These are phyloP conservation scores for Metschnikowia noctiluminum DNA, from an alignment of 805 yeast species.

Conservation along the genomic window DNA sequence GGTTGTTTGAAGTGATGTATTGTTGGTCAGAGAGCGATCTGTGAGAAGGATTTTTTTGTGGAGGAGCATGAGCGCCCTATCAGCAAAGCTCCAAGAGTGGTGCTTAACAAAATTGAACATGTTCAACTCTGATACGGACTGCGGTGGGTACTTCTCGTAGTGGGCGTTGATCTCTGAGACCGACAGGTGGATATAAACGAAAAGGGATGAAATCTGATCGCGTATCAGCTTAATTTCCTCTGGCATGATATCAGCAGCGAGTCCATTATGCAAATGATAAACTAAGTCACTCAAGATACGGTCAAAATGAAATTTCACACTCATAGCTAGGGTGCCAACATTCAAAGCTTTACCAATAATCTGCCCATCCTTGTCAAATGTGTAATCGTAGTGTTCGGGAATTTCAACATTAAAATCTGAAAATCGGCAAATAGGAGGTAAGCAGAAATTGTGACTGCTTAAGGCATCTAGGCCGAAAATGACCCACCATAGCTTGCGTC, in stretches of 20 bases:
- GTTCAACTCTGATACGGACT: constrained; percentile 39
- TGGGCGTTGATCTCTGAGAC: constrained; percentile 37
- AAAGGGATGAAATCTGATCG: constrained; percentile 47
- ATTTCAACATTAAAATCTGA: constrained; percentile 56
- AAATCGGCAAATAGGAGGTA: constrained; percentile 50
- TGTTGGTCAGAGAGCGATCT: constrained; percentile 14
- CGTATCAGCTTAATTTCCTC: constrained; percentile 45
- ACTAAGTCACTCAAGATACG: constrained; percentile 53
- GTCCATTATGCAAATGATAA: constrained; percentile 47
- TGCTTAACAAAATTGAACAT: constrained; percentile 46
- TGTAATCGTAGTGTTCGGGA: constrained; percentile 47
- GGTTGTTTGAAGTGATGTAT: background rate
- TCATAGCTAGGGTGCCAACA: constrained; percentile 47
- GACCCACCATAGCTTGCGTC: constrained; percentile 67
- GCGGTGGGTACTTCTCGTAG: constrained; percentile 35
- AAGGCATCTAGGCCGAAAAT: constrained; percentile 57
- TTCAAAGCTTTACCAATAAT: constrained; percentile 36
- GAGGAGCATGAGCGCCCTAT: constrained; percentile 46
- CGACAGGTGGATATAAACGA: constrained; percentile 47
- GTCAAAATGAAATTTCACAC: constrained; percentile 52
- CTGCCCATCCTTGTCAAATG: constrained; percentile 25
- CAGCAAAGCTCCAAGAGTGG: constrained; percentile 52
- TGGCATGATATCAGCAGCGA: constrained; percentile 39
- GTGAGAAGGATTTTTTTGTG: constrained; percentile 42
- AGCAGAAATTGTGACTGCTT: constrained; percentile 52